These are phyloP conservation scores for Botrytis byssoidea DNA, from an alignment of 2,329 filamentous ascomycete species.

Conservation along the genomic window DNA sequence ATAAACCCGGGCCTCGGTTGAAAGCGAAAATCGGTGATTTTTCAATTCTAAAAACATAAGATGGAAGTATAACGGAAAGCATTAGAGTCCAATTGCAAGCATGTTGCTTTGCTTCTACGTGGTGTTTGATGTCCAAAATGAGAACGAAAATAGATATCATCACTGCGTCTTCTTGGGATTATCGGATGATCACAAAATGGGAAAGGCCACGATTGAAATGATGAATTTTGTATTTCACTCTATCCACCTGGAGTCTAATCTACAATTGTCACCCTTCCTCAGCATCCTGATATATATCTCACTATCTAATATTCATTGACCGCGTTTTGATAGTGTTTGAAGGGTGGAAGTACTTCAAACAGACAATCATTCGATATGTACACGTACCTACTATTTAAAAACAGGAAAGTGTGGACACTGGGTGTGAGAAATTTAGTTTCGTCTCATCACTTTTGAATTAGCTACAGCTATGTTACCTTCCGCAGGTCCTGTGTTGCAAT, in stretches of 20 bases:
- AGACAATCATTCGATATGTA: neutral
- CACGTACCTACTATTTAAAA: neutral
- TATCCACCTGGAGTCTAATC: neutral
- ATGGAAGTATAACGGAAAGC: too few species aligned
- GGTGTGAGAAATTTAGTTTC: neutral
- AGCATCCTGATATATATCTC: neutral
- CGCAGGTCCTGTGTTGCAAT: neutral
- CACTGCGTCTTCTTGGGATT: neutral
- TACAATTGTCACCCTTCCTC: neutral
- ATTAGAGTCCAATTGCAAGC: neutral
- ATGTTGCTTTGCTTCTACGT: neutral
- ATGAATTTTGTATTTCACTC: neutral
- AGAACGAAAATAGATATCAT: neutral
- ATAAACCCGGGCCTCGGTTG: too few species aligned
- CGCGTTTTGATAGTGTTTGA: neutral
- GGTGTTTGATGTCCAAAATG: neutral
- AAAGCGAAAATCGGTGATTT: neutral
- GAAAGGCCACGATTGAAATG: rapidly evolving
- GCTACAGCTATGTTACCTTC: neutral
- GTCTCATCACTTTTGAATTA: neutral
- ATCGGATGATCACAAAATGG: rapidly evolving
- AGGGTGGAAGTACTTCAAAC: neutral
- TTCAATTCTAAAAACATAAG: neutral
- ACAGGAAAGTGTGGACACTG: neutral
- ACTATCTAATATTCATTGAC: neutral